A percentile compares a stretch with the other conserved stretches of the same genome.
These are phyloP conservation scores for Diaporthe nobilis DNA, from an alignment of 2,329 filamentous ascomycete genomes.

Conservation along the genomic window DNA sequence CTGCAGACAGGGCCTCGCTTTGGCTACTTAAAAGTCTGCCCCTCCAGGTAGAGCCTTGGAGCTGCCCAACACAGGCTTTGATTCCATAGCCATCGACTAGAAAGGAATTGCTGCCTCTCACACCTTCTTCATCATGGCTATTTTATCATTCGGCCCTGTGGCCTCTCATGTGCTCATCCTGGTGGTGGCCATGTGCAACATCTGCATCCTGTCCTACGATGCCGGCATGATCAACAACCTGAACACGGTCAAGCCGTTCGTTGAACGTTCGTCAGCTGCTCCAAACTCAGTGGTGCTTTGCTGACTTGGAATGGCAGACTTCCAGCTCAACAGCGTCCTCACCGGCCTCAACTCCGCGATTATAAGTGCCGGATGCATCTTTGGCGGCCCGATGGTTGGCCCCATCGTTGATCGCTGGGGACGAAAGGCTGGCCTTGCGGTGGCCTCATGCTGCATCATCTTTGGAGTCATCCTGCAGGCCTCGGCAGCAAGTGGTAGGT, in stretches of 20 bases:
- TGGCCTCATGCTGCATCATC: conserved; percentile 8
- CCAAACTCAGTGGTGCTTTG: neutral
- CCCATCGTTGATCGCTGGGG: conserved; percentile 12
- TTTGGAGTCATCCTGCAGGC: neutral
- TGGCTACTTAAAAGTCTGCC: conserved; percentile 2
- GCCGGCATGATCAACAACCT: conserved; percentile 19
- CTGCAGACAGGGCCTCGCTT: neutral
- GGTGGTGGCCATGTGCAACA: conserved; percentile 22
- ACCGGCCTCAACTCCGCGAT: conserved; percentile 25
- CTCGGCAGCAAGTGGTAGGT: neutral
- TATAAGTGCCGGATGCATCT: conserved; percentile 6
- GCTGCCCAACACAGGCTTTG: neutral
- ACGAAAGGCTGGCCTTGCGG: neutral
- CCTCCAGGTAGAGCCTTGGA: conserved; percentile 1
- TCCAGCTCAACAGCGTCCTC: neutral
- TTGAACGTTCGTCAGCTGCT: neutral
- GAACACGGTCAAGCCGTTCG: conserved; percentile 15
- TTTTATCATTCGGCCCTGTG: conserved; percentile 1
- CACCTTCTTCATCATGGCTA: neutral
- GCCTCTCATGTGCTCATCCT: neutral
- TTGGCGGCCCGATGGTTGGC: conserved; percentile 8
- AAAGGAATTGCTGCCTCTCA: neutral
- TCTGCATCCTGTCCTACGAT: conserved; percentile 14
- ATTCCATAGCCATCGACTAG: neutral
- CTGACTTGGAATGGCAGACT: neutral